phyloP scores from a whole-genome alignment of 1,139 yeast species.

The Suhomyces bolitotheri region DNA sequence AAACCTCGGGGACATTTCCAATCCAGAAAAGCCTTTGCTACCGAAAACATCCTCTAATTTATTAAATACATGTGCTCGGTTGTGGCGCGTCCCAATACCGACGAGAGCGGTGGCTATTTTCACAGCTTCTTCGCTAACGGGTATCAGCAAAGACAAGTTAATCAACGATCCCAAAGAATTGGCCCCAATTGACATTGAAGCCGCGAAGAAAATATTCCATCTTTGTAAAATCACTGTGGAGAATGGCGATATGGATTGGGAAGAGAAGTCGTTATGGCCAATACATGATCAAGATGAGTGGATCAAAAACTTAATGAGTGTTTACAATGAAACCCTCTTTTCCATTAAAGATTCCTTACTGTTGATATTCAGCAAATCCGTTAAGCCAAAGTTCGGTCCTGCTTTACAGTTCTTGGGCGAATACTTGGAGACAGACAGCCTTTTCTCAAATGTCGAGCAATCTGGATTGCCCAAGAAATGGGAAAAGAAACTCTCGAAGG shows the following conservation, averaged over 20 bases:
- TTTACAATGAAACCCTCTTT: slow-evolving; percentile 51
- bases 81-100: slow-evolving; percentile 62
- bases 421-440: slow-evolving; percentile 50
- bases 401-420: slow-evolving; percentile 51
- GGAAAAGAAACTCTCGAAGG: slow-evolving; percentile 51
- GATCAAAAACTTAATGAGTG: slow-evolving; percentile 46
- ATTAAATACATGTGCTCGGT: slow-evolving; percentile 46
- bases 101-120: slow-evolving; percentile 54
- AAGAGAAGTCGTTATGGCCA: slow-evolving; percentile 45
- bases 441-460: slow-evolving; percentile 38
- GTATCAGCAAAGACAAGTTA: slow-evolving; percentile 36
- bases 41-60: slow-evolving; percentile 45
- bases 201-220: slow-evolving; percentile 30
- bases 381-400: slow-evolving; percentile 66
- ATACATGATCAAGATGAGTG: slow-evolving; percentile 53
- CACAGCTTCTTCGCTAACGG: slow-evolving; percentile 52
- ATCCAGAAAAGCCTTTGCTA: slow-evolving; percentile 27
- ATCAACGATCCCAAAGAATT: slow-evolving; percentile 27
- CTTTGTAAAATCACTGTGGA: slow-evolving; percentile 32
- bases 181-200: slow-evolving; percentile 34
- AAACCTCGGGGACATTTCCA: slow-evolving; percentile 18
- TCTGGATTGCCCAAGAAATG: slow-evolving; percentile 48
- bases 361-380: slow-evolving; percentile 46
- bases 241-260: slow-evolving; percentile 39
- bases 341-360: slow-evolving; percentile 48